phyloP scores from a whole-genome alignment of 1,284 basidiomycete species.

The Leccinum huronense region DNA sequence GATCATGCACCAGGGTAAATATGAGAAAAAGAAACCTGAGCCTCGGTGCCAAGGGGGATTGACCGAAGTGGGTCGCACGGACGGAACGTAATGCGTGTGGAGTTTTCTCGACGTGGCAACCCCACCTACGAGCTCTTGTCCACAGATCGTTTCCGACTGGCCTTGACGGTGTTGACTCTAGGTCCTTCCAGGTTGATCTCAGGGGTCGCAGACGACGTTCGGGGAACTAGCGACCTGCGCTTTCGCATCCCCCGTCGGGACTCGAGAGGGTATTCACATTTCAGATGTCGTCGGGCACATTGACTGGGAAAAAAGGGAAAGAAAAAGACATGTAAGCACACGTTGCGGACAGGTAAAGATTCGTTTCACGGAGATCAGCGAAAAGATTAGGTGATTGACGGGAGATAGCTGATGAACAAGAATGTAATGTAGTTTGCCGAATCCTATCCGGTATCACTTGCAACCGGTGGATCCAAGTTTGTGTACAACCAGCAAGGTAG shows the following conservation, averaged over 20 bases:
- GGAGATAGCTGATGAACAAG: slow-evolving; percentile 17
- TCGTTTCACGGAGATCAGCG: slow-evolving; percentile 23
- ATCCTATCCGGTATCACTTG: slow-evolving; percentile 15
- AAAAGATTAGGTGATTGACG: slow-evolving; percentile 22
- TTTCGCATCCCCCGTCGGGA: slow-evolving; percentile 59
- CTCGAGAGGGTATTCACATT: slow-evolving; percentile 59
- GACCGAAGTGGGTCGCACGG: slow-evolving; percentile 12
- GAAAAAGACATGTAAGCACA: slow-evolving; percentile 22
- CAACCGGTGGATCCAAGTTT: slow-evolving; percentile 13
- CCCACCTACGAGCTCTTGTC: slow-evolving; percentile 27
- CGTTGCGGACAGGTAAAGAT: slow-evolving; percentile 9
- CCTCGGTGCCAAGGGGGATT: slow-evolving; percentile 1
- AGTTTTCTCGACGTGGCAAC: slow-evolving; percentile 4
- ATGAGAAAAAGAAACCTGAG: slow-evolving; percentile 6
- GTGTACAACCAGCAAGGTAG: slow-evolving; percentile 5
- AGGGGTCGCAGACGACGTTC: slow-evolving; percentile 27
- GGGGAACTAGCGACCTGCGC: slow-evolving; percentile 40
- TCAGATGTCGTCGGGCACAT: slow-evolving; percentile 56
- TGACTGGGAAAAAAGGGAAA: slow-evolving; percentile 43
- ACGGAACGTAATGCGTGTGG: slow-evolving; percentile 8
- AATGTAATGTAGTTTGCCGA: slow-evolving; percentile 8
- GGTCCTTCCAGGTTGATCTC: slow-evolving; percentile 26
- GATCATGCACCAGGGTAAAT: slow-evolving; percentile 16
- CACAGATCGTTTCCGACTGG: slow-evolving; percentile 30
- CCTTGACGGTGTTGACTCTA: slow-evolving; percentile 23